These are phyloP conservation scores for Aureobasidium sp. DNA, from an alignment of 2,329 filamentous ascomycete genomes.

Conservation along the genomic window DNA sequence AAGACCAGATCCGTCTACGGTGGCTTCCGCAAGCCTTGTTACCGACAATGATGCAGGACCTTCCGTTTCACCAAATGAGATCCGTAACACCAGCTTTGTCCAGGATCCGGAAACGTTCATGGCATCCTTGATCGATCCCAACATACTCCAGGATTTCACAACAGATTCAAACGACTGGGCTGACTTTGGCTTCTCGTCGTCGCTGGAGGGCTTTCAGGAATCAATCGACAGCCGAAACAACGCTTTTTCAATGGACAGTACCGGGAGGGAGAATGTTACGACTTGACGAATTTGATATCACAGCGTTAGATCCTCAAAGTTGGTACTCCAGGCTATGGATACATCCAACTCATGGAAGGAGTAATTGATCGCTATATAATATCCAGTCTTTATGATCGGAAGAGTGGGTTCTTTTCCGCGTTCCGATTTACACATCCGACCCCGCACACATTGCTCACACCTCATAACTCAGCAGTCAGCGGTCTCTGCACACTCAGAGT, in stretches of 20 bases:
- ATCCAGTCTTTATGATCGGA: background rate
- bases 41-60: background rate
- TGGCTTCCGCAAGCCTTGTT: background rate
- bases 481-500: background rate
- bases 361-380: background rate
- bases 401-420: background rate
- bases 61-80: background rate
- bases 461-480: too few species aligned
- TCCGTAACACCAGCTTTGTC: background rate
- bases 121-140: constrained; percentile 8
- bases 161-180: background rate
- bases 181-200: background rate
- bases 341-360: too few species aligned
- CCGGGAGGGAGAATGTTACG: background rate
- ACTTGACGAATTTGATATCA: background rate
- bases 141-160: constrained; percentile 6
- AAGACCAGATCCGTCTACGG: too few species aligned
- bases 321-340: too few species aligned
- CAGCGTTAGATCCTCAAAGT: background rate
- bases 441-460: background rate
- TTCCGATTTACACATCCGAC: background rate
- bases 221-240: background rate
- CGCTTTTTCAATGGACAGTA: background rate
- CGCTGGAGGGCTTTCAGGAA: background rate
- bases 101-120: constrained; percentile 3